Evolutionary conservation across 768 basidiomycete species (phyloP).

Genomic region (Trametes cubensis): DNA sequence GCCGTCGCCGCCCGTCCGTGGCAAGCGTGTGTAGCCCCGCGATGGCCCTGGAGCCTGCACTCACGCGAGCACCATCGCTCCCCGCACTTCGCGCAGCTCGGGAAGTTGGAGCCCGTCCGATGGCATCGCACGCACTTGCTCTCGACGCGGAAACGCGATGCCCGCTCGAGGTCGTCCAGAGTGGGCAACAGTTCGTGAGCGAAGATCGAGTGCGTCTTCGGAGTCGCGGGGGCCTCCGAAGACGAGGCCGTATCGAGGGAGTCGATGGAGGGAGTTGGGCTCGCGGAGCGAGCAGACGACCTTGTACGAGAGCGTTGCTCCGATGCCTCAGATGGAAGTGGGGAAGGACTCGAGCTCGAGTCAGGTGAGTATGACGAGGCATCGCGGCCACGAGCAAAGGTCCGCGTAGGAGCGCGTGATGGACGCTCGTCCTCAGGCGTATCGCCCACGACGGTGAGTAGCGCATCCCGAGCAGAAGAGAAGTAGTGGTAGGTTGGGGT

Average conservation of each 20-base stretch:
- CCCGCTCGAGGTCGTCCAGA: slow-evolving; percentile 33
- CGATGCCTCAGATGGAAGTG: neutral
- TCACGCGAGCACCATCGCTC: slow-evolving; percentile 38
- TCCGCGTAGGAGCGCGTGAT: slow-evolving; percentile 8
- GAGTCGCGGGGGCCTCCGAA: slow-evolving; percentile 34
- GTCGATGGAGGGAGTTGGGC: slow-evolving; percentile 31
- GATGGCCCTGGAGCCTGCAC: slow-evolving; percentile 27
- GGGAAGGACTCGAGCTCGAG: slow-evolving; percentile 3
- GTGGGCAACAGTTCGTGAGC: slow-evolving; percentile 24
- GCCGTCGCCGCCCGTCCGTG: slow-evolving; percentile 14
- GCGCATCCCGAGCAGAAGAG: slow-evolving; percentile 19
- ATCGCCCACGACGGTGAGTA: slow-evolving; percentile 18
- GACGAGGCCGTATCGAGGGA: slow-evolving; percentile 33
- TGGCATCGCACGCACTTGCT: slow-evolving; percentile 33
- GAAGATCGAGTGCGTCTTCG: slow-evolving; percentile 26
- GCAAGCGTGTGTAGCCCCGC: slow-evolving; percentile 11
- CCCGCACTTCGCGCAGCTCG: slow-evolving; percentile 36
- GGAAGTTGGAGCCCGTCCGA: slow-evolving; percentile 35
- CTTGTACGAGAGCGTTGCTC: slow-evolving; percentile 7
- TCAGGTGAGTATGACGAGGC: slow-evolving; percentile 16
- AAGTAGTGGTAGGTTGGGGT: slow-evolving; percentile 14
- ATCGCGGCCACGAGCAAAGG: slow-evolving; percentile 8
- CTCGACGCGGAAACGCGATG: slow-evolving; percentile 32
- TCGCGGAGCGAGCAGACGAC: slow-evolving; percentile 16
- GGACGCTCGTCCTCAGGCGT: slow-evolving; percentile 18